Evolutionary conservation across 2,329 filamentous ascomycete genomes (phyloP).

Genomic region (Fusarium succisae): DNA sequence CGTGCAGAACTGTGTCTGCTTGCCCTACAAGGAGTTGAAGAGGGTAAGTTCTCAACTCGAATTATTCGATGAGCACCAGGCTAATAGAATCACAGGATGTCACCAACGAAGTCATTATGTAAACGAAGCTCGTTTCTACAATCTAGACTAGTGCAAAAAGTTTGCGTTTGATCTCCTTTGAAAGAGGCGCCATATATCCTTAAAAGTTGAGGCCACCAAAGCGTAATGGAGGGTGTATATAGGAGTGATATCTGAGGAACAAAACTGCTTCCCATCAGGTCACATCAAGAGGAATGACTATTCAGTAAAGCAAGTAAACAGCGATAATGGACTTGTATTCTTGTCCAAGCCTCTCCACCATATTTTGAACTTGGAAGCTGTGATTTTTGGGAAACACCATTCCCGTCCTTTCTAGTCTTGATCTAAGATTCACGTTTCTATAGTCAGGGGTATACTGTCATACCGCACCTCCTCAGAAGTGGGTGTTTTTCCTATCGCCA

Average conservation of each 20-base stretch:
- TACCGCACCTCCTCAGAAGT: conserved; percentile 2
- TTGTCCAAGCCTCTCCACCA: conserved; percentile 3
- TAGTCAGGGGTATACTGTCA: conserved; percentile 22
- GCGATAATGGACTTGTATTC: conserved; percentile 28
- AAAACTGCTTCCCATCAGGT: conserved; percentile 1
- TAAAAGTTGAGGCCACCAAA: conserved; percentile 10
- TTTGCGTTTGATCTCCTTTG: conserved; percentile 5
- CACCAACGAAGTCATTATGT: conserved; percentile 92
- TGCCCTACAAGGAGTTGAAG: conserved; percentile 98
- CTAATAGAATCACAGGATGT: conserved; percentile 72
- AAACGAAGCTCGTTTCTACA: conserved; percentile 39
- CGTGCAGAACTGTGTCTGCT: conserved; percentile 96
- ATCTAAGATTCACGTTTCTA: conserved; percentile 16
- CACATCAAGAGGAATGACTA: conserved; percentile 3
- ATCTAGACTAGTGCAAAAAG: conserved; percentile 26
- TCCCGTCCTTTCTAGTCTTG: conserved; percentile 1
- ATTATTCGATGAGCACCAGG: background rate
- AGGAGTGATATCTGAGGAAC: conserved; percentile 13
- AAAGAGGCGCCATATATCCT: conserved; percentile 11
- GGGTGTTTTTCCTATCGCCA: conserved; percentile 16
- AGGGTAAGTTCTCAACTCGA: conserved; percentile 66
- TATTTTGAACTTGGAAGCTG: background rate
- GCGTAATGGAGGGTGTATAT: conserved; percentile 35
- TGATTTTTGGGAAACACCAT: background rate
- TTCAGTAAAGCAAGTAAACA: conserved; percentile 9